Base-by-base conservation (phyloP, 805 yeast genomes). In the Candida nanaspora region DNA sequence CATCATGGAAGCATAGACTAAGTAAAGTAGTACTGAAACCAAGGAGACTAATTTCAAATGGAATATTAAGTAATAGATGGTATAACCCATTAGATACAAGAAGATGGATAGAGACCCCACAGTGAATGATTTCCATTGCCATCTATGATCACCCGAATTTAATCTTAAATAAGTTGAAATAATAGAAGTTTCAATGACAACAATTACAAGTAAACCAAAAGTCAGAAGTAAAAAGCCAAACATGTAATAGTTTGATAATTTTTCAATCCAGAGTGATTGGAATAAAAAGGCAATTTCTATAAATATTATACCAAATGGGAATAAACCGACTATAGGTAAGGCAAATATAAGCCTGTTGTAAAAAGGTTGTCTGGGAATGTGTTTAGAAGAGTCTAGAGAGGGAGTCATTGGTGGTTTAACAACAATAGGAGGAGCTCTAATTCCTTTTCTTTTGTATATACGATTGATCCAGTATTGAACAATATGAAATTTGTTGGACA, bases 101-200 rank as follows among this genome's bases (percentile, higher is more conserved):
- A 87, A 86, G 37, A 85, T 73, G 42, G 89, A 78, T 4, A 77
- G 66, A 1, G 78, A 66, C 4, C 94, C 86, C 23, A 80, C 76
- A 40, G 76, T 58, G 59, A 86, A 86, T 11, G 87, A 68, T 48
- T 80, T 70, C 95, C 95, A 86, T 55, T 85, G 86, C 96, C 96
- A 88, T 48, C 70, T 64, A 39, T 76, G 78, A 53, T 75, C 61
- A n/a, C 60, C 59, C 18, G 52, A 44, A 39, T 56, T 68, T 51
- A 86, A 66, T 34, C 82, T 70, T 33, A 82, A 55, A 53, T 82
- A 86, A 9, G 82, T 70, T 6, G 83, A 78, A 33, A 86, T 76
- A 20, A 86, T 70, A 8, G 89, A 76, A 40, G 83, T 75, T 58
- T 86, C 95, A 31, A 77, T 64, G 18, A 85, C 78, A 13, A 84